These are phyloP conservation scores for Zopfochytrium polystomum DNA, from an alignment of 371 early-diverging fungal species.

Conservation along the genomic window DNA sequence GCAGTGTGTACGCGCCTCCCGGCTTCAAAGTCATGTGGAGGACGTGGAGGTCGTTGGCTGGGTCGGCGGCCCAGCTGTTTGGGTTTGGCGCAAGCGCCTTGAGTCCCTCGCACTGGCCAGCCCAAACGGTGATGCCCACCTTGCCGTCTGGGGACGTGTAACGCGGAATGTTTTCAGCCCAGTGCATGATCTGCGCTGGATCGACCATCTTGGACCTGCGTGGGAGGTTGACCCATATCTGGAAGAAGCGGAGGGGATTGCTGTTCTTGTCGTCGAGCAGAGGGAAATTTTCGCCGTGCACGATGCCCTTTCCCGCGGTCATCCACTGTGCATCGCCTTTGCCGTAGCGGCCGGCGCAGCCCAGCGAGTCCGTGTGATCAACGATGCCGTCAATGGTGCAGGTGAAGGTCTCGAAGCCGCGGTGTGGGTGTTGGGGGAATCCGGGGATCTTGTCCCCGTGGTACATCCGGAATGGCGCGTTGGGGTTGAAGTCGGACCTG, in stretches of 20 bases:
- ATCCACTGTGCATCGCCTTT: conserved; percentile 25
- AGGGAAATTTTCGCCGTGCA: conserved; percentile 66
- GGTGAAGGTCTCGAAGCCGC: conserved; percentile 32
- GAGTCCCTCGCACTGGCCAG: conserved; percentile 17
- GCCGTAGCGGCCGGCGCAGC: no score
- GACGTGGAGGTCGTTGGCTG: conserved; percentile 5
- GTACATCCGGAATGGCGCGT: conserved; percentile 23
- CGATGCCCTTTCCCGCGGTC: conserved; percentile 59
- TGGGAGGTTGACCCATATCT: conserved; percentile 25
- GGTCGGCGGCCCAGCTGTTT: conserved; percentile 10
- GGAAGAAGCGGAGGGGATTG: conserved; percentile 61
- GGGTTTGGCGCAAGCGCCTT: no score
- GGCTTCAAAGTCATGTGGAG: conserved; percentile 12
- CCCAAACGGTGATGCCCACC: conserved; percentile 18
- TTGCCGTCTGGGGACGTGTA: conserved; percentile 23
- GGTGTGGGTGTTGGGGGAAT: conserved; percentile 31
- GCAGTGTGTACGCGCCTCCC: conserved; percentile 13
- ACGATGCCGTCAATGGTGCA: conserved; percentile 14
- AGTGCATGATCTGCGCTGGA: conserved; percentile 16
- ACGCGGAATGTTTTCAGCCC: conserved; percentile 18
- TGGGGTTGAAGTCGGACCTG: conserved; percentile 22
- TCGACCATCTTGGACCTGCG: conserved; percentile 4
- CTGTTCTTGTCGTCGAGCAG: conserved; percentile 58
- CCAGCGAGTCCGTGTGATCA: conserved; percentile 25
- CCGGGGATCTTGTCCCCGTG: conserved; percentile 22